Percentiles rank a stretch among this genome's conserved stretches.
Evolutionary conservation across 169 alveolate genomes (phyloP).

Genomic region (Perkinsus marinus): DNA sequence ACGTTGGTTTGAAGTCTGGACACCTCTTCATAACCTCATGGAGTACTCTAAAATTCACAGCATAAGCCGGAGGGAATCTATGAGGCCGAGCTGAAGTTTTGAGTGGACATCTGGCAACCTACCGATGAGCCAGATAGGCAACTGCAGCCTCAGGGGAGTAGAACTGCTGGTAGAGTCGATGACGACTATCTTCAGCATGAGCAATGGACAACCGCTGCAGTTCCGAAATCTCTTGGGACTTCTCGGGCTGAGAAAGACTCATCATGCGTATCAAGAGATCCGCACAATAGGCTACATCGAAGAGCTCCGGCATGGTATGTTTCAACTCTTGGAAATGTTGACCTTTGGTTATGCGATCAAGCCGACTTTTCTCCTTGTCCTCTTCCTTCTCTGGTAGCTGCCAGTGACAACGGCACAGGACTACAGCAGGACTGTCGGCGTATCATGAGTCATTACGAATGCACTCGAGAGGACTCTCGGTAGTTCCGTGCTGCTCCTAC

Average conservation of each 20-base stretch:
- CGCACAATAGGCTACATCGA: not conserved
- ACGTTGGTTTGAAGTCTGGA: not conserved
- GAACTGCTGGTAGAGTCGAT: constrained; percentile 15
- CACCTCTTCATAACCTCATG: not conserved
- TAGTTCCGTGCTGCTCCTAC: constrained; percentile 14
- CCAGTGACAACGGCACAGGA: too few relatives aligned
- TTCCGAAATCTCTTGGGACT: not conserved
- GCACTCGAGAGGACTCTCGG: constrained; percentile 14
- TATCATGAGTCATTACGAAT: not conserved
- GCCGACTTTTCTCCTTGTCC: not conserved
- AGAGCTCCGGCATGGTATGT: not conserved
- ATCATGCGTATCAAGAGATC: not conserved
- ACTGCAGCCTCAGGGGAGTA: constrained; percentile 29
- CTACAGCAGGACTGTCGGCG: too few relatives aligned
- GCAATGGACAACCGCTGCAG: not conserved
- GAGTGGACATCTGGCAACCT: too few relatives aligned
- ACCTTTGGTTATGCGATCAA: not conserved
- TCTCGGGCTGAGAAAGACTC: not conserved
- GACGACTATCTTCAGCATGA: constrained; percentile 5
- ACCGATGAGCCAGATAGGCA: constrained; percentile 8
- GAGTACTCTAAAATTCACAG: not conserved
- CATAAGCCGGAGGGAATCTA: not conserved
- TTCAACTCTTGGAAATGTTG: not conserved
- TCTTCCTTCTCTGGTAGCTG: constrained; percentile 8
- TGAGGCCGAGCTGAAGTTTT: not conserved